These are phyloP conservation scores for Novymonas esmeraldas DNA, from an alignment of 208 protist genomes.

Conservation along the genomic window DNA sequence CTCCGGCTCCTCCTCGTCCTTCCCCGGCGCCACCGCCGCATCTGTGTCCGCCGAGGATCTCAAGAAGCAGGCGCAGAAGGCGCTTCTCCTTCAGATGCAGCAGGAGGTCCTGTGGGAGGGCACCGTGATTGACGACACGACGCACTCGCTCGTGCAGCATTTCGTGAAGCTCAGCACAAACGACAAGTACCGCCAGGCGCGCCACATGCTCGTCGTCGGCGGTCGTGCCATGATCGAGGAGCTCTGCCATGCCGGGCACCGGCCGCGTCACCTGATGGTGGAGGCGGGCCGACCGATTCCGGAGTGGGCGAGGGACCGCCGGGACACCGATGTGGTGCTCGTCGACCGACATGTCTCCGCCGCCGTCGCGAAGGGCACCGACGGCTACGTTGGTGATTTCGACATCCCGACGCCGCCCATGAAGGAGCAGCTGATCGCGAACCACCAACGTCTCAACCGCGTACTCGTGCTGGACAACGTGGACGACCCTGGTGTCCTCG, in stretches of 20 bases:
- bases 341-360: conserved; percentile 57
- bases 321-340: conserved; percentile 56
- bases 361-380: conserved; percentile 68
- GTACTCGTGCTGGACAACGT: conserved; percentile 92
- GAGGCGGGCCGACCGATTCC: conserved; percentile 61
- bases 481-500: conserved; percentile 78
- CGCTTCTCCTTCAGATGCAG: conserved; percentile 73
- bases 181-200: conserved; percentile 78
- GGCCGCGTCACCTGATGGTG: conserved; percentile 74
- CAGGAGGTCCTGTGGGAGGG: conserved; percentile 89
- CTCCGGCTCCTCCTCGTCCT: conserved; percentile 5
- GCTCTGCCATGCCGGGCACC: conserved; percentile 64
- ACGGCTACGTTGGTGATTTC: conserved; percentile 91
- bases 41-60: conserved; percentile 56
- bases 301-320: conserved; percentile 44
- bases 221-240: conserved; percentile 85
- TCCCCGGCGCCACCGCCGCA: background rate
- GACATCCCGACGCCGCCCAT: conserved; percentile 74
- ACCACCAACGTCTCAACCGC: conserved; percentile 80
- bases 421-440: conserved; percentile 88
- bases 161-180: conserved; percentile 75
- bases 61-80: conserved; percentile 71
- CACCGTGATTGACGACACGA: conserved; percentile 73
- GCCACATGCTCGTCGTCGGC: conserved; percentile 73
- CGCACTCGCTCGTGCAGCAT: conserved; percentile 78